Conservation (phyloP, 805 yeast species). For the Candida ulmi region DNA sequence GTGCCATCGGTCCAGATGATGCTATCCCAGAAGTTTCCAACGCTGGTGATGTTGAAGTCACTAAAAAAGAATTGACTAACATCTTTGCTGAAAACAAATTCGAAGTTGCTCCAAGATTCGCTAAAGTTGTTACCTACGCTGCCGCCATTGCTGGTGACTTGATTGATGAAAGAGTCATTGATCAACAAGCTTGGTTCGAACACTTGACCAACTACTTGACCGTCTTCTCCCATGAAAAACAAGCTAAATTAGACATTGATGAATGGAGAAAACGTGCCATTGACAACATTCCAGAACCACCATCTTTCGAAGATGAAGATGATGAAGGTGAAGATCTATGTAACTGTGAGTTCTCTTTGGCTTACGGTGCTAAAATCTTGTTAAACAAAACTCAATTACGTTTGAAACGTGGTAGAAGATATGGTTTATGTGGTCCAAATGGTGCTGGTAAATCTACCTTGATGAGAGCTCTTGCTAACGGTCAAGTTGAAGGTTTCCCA, state of each 20-base stretch:
- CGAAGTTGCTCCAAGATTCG: constrained; percentile 70
- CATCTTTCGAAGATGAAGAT: constrained; percentile 92
- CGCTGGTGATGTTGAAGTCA: constrained; percentile 94
- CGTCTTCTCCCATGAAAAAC: constrained; percentile 89
- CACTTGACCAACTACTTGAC: constrained; percentile 91
- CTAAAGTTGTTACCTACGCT: constrained; percentile 69
- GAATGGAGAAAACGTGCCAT: constrained; percentile 94
- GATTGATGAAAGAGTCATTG: constrained; percentile 95
- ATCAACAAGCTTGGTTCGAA: constrained; percentile 87
- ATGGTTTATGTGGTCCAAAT: constrained; percentile 99
- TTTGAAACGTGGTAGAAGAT: constrained; percentile 98
- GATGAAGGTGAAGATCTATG: constrained; percentile 99
- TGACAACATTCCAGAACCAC: constrained; percentile 97
- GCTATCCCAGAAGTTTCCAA: constrained; percentile 94
- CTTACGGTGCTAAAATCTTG: constrained; percentile 99
- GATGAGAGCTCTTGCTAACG: constrained; percentile 96
- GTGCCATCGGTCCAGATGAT: constrained; percentile 90
- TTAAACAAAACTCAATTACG: constrained; percentile 99
- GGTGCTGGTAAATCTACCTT: constrained; percentile 99
- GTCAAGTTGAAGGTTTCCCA: constrained; percentile 99
- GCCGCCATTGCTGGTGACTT: constrained; percentile 98
- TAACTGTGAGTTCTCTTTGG: constrained; percentile 99
- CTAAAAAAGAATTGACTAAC: constrained; percentile 72
- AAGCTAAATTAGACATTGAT: constrained; percentile 86
- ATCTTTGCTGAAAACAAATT: constrained; percentile 61